Base-by-base conservation (phyloP, 768 basidiomycete species). In the Clathrus columnatus region DNA sequence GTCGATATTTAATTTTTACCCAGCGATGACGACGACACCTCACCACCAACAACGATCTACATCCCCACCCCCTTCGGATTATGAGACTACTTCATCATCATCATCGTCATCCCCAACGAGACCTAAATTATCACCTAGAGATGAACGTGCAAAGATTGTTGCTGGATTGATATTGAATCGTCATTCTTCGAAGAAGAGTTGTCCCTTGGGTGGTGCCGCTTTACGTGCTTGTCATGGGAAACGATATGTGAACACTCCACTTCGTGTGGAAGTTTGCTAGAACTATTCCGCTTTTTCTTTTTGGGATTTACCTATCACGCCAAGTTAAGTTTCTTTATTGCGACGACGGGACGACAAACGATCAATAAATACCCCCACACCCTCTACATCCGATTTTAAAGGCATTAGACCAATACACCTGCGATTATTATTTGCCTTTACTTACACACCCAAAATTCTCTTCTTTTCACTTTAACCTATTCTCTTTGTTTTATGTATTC, bases 141-240 rank as follows among this genome's bases (percentile, higher is more conserved):
- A 24, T 24, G 24, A 50, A 30, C 49, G 49, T 14, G 49, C 49
- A n/a, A 50, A 50, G 24, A 30, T 50, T 30, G 49, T 50, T 30
- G 49, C 49, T 20, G 49, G 49, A 2, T 30, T 50, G 24, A 20
- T 50, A 2, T 30, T 50, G 24, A 26, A 20, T 26, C 21, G 49
- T 8, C 49, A 50, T 30, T 50, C 49, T 10, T 11, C 46, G 16
- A 47, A 47, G 46, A 47, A 18, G 14, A 36, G 36, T 36, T 47
- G 46, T 18, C 46, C 46, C 10, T 28, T 47, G 6, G 46, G 46
- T 11, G 21, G 21, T 11, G 21, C 49, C 4, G 49, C 28, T 10
- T 20, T 24, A 26, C 49, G 49, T 20, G 49, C 28, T 4, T 50
- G 49, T 26, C 24, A 30, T 50, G 24, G 14, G 10, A 50, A 26